Conservation (phyloP, 768 basidiomycete species). For the Rhodotorula sphaerocarpa region DNA sequence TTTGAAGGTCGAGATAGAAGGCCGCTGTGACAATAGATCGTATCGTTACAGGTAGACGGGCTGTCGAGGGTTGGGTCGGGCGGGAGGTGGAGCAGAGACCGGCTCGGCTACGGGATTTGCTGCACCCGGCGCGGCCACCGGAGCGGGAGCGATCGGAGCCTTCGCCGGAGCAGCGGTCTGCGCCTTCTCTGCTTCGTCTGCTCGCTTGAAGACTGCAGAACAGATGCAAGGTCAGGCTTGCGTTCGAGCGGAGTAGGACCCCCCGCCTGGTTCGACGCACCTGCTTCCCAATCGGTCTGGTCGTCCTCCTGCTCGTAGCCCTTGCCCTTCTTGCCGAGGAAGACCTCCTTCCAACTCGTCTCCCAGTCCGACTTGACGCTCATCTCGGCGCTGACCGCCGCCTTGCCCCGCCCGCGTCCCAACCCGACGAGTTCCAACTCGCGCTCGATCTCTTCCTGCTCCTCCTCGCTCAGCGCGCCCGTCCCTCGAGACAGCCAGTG, state of each 20-base stretch:
- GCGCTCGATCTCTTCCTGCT: slow-evolving; percentile 39
- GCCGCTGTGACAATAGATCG: too few relatives aligned
- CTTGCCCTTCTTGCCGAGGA: slow-evolving; percentile 42
- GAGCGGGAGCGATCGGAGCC: neutral
- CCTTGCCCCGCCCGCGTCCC: slow-evolving; percentile 24
- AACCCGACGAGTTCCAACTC: slow-evolving; percentile 44
- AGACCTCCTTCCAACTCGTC: slow-evolving; percentile 41
- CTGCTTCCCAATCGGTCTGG: slow-evolving; percentile 29
- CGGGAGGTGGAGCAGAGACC: too few relatives aligned
- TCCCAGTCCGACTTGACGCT: neutral
- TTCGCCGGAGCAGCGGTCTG: neutral
- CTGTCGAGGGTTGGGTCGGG: too few relatives aligned
- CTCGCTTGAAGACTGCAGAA: slow-evolving; percentile 24
- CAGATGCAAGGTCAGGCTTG: too few relatives aligned
- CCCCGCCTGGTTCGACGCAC: neutral
- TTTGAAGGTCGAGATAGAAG: too few relatives aligned
- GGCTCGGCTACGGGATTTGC: neutral
- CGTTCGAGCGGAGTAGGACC: too few relatives aligned
- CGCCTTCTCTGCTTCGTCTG: slow-evolving; percentile 19
- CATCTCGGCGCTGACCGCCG: slow-evolving; percentile 7
- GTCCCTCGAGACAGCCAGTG: too few relatives aligned
- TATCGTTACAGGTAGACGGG: too few relatives aligned
- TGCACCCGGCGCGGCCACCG: neutral
- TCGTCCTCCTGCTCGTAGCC: slow-evolving; percentile 27
- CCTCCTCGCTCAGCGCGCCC: neutral